Percentiles rank a stretch among this genome's conserved stretches.
phyloP scores from a whole-genome alignment of 495 filamentous ascomycete species.

The Parathielavia appendiculata region DNA sequence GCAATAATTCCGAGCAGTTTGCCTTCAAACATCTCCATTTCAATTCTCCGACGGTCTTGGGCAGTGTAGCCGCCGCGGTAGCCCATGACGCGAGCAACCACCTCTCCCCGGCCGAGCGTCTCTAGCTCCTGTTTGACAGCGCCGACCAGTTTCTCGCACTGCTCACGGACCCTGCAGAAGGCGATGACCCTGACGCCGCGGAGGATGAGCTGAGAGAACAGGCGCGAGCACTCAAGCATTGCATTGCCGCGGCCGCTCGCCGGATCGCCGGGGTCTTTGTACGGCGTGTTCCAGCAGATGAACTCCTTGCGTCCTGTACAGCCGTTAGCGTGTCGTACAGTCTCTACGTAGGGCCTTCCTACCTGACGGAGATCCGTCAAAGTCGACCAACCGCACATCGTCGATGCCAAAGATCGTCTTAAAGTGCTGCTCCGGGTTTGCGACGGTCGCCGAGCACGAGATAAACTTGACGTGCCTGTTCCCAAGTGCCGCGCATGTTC shows the following conservation, averaged over 20 bases:
- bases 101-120: conserved; percentile 64
- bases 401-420: conserved; percentile 83
- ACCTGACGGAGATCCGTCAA: conserved; percentile 85
- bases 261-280: conserved; percentile 83
- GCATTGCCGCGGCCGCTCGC: conserved; percentile 79
- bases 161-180: conserved; percentile 80
- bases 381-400: conserved; percentile 73
- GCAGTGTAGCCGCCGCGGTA: conserved; percentile 95
- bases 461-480: conserved; percentile 89
- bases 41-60: conserved; percentile 85
- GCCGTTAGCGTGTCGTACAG: neutral
- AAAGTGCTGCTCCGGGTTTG: conserved; percentile 92
- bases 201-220: conserved; percentile 87
- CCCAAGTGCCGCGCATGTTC: conserved; percentile 87
- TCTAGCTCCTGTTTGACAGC: conserved; percentile 75
- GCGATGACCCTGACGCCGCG: conserved; percentile 90
- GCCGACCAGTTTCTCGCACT: conserved; percentile 79
- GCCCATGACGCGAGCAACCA: conserved; percentile 79
- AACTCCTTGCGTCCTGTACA: conserved; percentile 74
- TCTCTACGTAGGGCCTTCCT: neutral
- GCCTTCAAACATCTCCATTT: conserved; percentile 96
- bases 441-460: conserved; percentile 94
- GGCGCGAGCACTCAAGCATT: conserved; percentile 73
- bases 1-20: conserved; percentile 90
- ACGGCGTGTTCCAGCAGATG: conserved; percentile 96